Evolutionary conservation across 2,329 filamentous ascomycete species (phyloP).

Genomic region (Onygenales sp.): DNA sequence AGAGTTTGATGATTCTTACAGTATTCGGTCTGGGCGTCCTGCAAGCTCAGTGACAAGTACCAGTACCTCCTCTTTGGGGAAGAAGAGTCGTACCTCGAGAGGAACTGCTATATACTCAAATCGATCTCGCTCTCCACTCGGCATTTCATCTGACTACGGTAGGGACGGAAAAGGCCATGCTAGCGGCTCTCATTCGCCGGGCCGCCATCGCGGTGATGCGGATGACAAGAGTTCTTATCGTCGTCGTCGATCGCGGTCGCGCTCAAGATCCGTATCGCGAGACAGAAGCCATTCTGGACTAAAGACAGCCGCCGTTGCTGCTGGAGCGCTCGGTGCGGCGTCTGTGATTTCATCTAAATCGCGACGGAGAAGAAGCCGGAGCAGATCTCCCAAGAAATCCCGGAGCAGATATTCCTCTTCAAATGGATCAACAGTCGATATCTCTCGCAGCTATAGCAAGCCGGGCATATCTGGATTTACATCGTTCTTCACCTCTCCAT

Average conservation of each 20-base stretch:
- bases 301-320: conserved; percentile 25
- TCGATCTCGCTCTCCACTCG: conserved; percentile 20
- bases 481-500: conserved; percentile 55
- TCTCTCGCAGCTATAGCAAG: conserved; percentile 47
- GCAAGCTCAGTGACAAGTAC: conserved; percentile 21
- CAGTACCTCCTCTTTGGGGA: conserved; percentile 18
- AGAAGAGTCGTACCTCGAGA: conserved; percentile 35
- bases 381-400: conserved; percentile 25
- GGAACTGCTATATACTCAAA: conserved; percentile 27
- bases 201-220: background rate
- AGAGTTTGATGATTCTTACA: conserved; percentile 53
- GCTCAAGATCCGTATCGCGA: conserved; percentile 9
- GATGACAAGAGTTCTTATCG: background rate
- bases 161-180: conserved; percentile 1
- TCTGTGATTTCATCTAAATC: conserved; percentile 19
- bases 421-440: conserved; percentile 55
- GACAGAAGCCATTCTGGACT: conserved; percentile 9
- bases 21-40: conserved; percentile 44
- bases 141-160: conserved; percentile 9
- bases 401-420: conserved; percentile 33
- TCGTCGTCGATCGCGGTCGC: conserved; percentile 28
- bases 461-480: conserved; percentile 46
- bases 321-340: conserved; percentile 26
- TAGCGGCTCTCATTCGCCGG: background rate
- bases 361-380: conserved; percentile 19